phyloP scores from a whole-genome alignment of 2,329 filamentous ascomycete species.

The Hymenoscyphus linearis region DNA sequence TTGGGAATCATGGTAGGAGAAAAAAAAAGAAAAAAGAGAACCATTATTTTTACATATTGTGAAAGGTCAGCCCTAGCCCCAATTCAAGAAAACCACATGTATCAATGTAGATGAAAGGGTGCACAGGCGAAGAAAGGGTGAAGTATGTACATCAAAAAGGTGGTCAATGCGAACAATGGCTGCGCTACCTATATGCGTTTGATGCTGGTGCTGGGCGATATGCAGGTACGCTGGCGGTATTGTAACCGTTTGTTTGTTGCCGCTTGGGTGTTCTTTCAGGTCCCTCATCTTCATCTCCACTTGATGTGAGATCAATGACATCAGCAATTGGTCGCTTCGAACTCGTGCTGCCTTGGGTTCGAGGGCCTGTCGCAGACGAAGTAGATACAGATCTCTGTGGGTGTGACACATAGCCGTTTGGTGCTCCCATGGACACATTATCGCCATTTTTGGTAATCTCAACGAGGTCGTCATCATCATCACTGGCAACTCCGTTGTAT shows the following conservation, averaged over 20 bases:
- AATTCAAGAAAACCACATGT: not conserved
- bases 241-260: constrained; percentile 20
- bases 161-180: not conserved
- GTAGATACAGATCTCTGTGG: constrained; percentile 33
- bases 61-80: not conserved
- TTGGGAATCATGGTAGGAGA: not conserved
- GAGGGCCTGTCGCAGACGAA: constrained; percentile 32
- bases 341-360: constrained; percentile 15
- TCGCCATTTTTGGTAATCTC: constrained; percentile 38
- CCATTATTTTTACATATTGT: not conserved
- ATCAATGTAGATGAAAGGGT: not conserved
- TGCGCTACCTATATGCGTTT: constrained; percentile 8
- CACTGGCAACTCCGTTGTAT: constrained; percentile 21
- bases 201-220: constrained; percentile 13
- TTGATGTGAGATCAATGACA: constrained; percentile 50
- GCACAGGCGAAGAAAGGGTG: not conserved
- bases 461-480: constrained; percentile 44
- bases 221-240: constrained; percentile 7
- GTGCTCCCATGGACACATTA: constrained; percentile 28
- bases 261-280: constrained; percentile 33
- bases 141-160: not conserved
- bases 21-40: no score
- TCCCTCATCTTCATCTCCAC: constrained; percentile 46
- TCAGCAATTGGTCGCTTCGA: constrained; percentile 41
- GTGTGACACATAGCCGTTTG: constrained; percentile 17